Percentiles rank a stretch among this genome's conserved stretches.
These are phyloP conservation scores for Boletus fagicola DNA, from an alignment of 768 basidiomycete genomes.

Conservation along the genomic window DNA sequence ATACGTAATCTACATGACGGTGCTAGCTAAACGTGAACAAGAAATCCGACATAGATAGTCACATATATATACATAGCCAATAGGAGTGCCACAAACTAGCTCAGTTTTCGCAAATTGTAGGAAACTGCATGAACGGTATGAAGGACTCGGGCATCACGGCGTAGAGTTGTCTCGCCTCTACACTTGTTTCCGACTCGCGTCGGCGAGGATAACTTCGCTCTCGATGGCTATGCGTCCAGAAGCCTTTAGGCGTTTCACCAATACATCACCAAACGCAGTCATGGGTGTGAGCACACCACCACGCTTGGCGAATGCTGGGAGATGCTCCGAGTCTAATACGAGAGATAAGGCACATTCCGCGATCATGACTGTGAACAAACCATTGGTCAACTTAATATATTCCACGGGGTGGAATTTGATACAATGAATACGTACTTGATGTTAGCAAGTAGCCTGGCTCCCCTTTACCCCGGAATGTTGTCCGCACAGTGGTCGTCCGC, in stretches of 20 bases:
- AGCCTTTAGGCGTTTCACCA: conserved; percentile 63
- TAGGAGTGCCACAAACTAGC: not conserved
- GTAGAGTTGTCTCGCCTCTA: conserved; percentile 2
- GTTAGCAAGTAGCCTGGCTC: conserved; percentile 66
- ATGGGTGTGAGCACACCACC: conserved; percentile 87
- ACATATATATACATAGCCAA: not conserved
- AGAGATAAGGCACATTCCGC: conserved; percentile 75
- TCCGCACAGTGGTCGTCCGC: conserved; percentile 50
- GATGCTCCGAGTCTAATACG: conserved; percentile 50
- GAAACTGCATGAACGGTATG: not conserved
- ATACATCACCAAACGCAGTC: conserved; percentile 74
- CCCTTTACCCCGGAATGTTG: conserved; percentile 60
- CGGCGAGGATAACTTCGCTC: conserved; percentile 39
- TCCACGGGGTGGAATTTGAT: not conserved
- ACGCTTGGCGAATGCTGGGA: conserved; percentile 54
- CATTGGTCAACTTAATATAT: not conserved
- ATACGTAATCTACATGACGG: not conserved
- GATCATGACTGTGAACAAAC: conserved; percentile 58
- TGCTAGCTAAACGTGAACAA: not conserved
- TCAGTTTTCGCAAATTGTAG: not conserved
- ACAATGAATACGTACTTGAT: conserved; percentile 5
- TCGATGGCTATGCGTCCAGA: conserved; percentile 58
- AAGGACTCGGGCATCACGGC: not conserved
- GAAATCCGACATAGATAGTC: not conserved
- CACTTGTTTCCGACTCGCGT: conserved; percentile 8